Conservation (phyloP, 2,329 filamentous ascomycete species). For the Nannizziopsis arthrosporioides region DNA sequence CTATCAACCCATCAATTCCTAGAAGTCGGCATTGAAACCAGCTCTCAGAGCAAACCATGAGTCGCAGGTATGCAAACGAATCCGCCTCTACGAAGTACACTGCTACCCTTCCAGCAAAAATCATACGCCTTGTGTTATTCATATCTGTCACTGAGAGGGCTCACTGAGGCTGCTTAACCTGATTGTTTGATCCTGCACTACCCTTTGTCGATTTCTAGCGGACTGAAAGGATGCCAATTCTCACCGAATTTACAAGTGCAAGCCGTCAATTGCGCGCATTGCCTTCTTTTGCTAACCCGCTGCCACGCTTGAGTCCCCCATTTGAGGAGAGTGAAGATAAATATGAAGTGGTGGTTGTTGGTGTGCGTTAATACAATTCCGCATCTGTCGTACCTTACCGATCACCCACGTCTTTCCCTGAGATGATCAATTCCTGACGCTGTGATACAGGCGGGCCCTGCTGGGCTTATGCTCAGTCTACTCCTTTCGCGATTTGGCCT, state of each 20-base stretch:
- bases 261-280: conserved; percentile 13
- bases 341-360: conserved; percentile 35
- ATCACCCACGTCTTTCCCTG: neutral
- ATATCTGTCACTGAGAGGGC: neutral
- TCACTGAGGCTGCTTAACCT: neutral
- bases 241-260: conserved; percentile 10
- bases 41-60: too few species aligned
- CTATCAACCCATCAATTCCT: too few species aligned
- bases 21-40: too few species aligned
- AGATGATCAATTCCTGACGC: neutral
- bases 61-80: too few species aligned
- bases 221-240: conserved; percentile 9
- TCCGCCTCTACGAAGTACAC: too few species aligned
- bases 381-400: neutral
- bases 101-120: neutral
- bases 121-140: neutral
- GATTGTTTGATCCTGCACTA: too few species aligned
- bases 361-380: conserved; percentile 20
- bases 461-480: conserved; percentile 33
- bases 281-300: conserved; percentile 40
- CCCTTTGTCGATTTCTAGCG: too few species aligned
- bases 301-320: conserved; percentile 26
- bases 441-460: conserved; percentile 28
- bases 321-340: conserved; percentile 16
- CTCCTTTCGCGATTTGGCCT: conserved; percentile 37